Evolutionary conservation across 441 rosid genomes (phyloP).

Genomic region (Pelargonium cotyledonis): DNA sequence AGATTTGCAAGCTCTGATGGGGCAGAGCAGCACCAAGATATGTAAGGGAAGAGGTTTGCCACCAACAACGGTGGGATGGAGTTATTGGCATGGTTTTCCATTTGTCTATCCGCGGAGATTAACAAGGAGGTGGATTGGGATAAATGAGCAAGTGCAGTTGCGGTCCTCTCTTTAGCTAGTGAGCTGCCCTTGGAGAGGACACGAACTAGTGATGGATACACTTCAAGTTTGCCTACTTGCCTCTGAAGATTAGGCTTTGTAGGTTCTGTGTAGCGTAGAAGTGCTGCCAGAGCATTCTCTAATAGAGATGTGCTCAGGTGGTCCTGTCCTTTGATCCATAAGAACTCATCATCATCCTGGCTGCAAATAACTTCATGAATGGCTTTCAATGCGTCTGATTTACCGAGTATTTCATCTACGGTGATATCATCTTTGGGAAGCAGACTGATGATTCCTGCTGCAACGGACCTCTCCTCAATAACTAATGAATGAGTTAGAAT

Average conservation of each 20-base stretch:
- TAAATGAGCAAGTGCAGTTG: conserved; percentile 43
- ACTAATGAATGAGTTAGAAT: conserved; percentile 32
- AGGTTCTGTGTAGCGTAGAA: conserved; percentile 43
- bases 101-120: conserved; percentile 17
- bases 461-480: conserved; percentile 40
- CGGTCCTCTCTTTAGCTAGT: conserved; percentile 40
- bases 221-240: conserved; percentile 37
- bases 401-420: conserved; percentile 37
- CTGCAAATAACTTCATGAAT: conserved; percentile 39
- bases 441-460: conserved; percentile 47
- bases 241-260: conserved; percentile 43
- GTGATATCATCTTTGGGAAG: conserved; percentile 42
- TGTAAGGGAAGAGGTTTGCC: conserved; percentile 24
- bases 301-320: conserved; percentile 27
- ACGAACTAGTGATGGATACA: conserved; percentile 39
- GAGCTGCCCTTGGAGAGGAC: conserved; percentile 41
- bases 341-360: conserved; percentile 21
- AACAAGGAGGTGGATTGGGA: conserved; percentile 34
- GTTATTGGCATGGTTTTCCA: conserved; percentile 14
- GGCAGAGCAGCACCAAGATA: conserved; percentile 39
- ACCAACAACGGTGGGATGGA: conserved; percentile 15
- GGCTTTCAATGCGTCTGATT: conserved; percentile 42
- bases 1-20: conserved; percentile 17
- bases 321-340: conserved; percentile 16
- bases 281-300: conserved; percentile 47